A percentile compares a stretch with the other conserved stretches of the same genome.
phyloP scores from a whole-genome alignment of 108 stramenopile genomes.

The Aureococcus anophagefferens region DNA sequence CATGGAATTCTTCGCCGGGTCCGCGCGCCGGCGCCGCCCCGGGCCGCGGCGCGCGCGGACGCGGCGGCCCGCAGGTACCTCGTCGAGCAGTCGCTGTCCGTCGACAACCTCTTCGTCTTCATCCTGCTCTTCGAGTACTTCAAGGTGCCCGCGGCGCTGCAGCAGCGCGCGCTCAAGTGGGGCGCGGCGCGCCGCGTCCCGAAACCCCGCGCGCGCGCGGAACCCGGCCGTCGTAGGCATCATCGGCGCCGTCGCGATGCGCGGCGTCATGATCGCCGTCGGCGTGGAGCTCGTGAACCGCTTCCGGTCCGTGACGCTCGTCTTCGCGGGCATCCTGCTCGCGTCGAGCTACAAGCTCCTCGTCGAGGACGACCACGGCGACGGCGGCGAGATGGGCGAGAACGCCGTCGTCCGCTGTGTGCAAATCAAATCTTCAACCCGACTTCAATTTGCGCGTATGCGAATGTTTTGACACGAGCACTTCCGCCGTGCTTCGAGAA shows the following conservation, averaged over 20 bases:
- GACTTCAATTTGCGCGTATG: no score
- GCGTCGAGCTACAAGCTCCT: conserved; percentile 64
- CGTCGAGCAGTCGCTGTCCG: conserved; percentile 50
- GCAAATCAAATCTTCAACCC: no score
- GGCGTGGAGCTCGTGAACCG: conserved; percentile 74
- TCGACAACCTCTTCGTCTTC: conserved; percentile 62
- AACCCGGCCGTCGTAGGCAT: no score
- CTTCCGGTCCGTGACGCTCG: conserved; percentile 66
- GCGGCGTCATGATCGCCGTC: conserved; percentile 81
- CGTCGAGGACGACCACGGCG: conserved; percentile 39
- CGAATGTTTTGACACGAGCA: no score
- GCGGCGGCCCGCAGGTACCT: no score
- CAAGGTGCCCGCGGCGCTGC: conserved; percentile 34
- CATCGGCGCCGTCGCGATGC: conserved; percentile 68
- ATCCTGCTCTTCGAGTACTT: conserved; percentile 55
- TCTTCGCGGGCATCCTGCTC: conserved; percentile 78
- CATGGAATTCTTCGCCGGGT: conserved; percentile 77
- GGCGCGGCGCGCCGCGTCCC: no score
- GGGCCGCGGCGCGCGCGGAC: not conserved
- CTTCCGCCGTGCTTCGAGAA: no score
- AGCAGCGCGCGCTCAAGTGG: conserved; percentile 31
- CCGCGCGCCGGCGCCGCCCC: not conserved
- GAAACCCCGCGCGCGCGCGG: no score
- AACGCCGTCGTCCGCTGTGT: conserved; percentile 62
- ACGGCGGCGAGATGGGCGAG: conserved; percentile 64